Evolutionary conservation across 805 yeast species (phyloP).

Genomic region (Nakazawaea ishiwadae): DNA sequence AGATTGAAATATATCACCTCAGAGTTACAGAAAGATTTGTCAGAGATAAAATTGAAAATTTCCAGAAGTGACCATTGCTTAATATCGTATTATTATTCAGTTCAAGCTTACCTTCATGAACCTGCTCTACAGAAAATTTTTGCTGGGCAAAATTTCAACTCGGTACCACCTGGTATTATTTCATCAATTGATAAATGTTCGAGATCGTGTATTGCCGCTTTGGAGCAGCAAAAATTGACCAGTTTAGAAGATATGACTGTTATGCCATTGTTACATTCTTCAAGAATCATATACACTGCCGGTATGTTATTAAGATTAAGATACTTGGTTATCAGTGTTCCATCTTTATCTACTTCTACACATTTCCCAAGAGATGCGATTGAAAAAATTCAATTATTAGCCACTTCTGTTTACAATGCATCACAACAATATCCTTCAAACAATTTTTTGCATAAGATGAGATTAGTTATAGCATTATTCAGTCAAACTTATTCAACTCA

Average conservation of each 20-base stretch:
- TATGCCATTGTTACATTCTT: slow-evolving; percentile 52
- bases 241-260: slow-evolving; percentile 43
- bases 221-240: slow-evolving; percentile 43
- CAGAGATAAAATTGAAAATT: slow-evolving; percentile 33
- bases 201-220: slow-evolving; percentile 45
- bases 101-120: slow-evolving; percentile 64
- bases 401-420: slow-evolving; percentile 22
- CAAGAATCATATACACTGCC: slow-evolving; percentile 58
- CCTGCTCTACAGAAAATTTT: slow-evolving; percentile 34
- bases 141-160: slow-evolving; percentile 5
- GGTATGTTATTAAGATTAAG: slow-evolving; percentile 59
- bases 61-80: slow-evolving; percentile 33
- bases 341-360: slow-evolving; percentile 37
- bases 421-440: slow-evolving; percentile 37
- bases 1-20: slow-evolving; percentile 35
- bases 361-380: slow-evolving; percentile 43
- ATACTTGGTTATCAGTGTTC: slow-evolving; percentile 49
- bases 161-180: slow-evolving; percentile 26
- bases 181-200: slow-evolving; percentile 47
- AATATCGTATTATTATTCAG: slow-evolving; percentile 52
- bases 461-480: slow-evolving; percentile 53
- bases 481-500: slow-evolving; percentile 59
- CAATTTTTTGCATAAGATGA: slow-evolving; percentile 46
- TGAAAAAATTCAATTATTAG: slow-evolving; percentile 20
- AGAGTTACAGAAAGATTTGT: slow-evolving; percentile 47